Evolutionary conservation across 208 protist species (phyloP), one percentile per base, ranked within the genome.

Genomic region (Naegleria fowleri): DNA sequence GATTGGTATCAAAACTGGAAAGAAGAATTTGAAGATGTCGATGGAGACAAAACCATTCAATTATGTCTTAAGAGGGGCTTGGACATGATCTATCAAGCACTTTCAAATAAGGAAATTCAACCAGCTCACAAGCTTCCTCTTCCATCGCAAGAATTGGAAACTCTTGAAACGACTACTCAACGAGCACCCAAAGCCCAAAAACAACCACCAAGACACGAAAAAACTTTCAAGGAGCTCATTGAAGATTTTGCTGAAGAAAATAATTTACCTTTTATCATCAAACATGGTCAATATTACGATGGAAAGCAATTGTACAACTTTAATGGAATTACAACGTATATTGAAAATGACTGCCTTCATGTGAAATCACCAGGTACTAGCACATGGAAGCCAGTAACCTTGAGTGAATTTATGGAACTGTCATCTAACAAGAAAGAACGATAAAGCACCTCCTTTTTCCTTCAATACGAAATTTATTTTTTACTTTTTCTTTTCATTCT

Each of bases 231-330:
- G 25, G 86, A 89, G 9, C n/a, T 89, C 0, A 58, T 89, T 38
- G 43, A 6, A 75, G 33, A 89, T 43, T 89, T 41, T 89, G 86
- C 86, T 5, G 86, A 39, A 41, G n/a, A 89, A 40, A 5, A 67
- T 5, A 29, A 89, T 67, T 41, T 67, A 29, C 4, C 51, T 38
- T 89, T 89, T 25, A 2, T n/a, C 9, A 41, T 41, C 29, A 89
- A 89, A 67, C 9, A 7, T 13, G n/a, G 15, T 38, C 48, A 67
- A 89, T 55, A 41, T 9, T 0, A 9, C 5, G 11, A 67, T 41
- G 86, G 86, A 19, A 89, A 89, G 40, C 86, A 89, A 67, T 67
- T 89, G n/a, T 89, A 89, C 22, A 40, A 67, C 22, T 89, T 89
- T 89, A n/a, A 13, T 41, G 86, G 86, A 22, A 29, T 89, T 0